Evolutionary conservation across 148 eudicot species (phyloP), one percentile per base, ranked within the genome.

Genomic region (Camellia lanceoleosa): DNA sequence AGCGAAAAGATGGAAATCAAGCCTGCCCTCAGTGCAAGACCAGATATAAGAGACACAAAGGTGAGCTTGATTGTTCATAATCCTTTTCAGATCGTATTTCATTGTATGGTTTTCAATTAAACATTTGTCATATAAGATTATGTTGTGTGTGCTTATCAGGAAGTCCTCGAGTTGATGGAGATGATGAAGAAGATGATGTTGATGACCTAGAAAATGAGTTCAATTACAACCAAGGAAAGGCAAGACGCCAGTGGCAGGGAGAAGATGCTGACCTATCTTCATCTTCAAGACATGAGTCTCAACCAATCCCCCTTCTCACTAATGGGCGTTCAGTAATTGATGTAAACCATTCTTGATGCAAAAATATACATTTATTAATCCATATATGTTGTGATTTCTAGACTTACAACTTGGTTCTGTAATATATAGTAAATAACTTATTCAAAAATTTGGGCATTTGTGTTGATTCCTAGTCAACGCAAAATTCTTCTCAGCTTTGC

Each of bases 191-290:
- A 87, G 99, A 96, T 79, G 99, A 90, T 84, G 84, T 86, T 82
- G 99, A 95, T 86, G 99, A 95, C 87, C 69, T 95, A 68, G 99
- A 95, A 76, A 95, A 93, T 79, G 99, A 95, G 84, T 95, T 95
- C 63, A 84, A 88, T 73, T 90, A 89, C 79, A 49, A 84, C 43
- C 88, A 88, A 81, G 94, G 85, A 79, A 86, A 88, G 71, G 90
- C 89, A 15, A 89, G 93, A 80, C 88, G 84, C 73, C 92, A 92
- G 77, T 93, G 97, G 99, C 93, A 92, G 70, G 94, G 93, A 71
- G 93, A 89, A 43, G 98, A 92, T 82, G 83, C 87, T 38, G 93
- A 90, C 41, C 91, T 90, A 68, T 94, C 98, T 76, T 91, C 92
- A 75, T 96, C 99, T 59, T 90, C 95, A 74, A 88, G 98, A 82